phyloP scores from a whole-genome alignment of 139 green algal species.

The Yamagishiella unicocca region DNA sequence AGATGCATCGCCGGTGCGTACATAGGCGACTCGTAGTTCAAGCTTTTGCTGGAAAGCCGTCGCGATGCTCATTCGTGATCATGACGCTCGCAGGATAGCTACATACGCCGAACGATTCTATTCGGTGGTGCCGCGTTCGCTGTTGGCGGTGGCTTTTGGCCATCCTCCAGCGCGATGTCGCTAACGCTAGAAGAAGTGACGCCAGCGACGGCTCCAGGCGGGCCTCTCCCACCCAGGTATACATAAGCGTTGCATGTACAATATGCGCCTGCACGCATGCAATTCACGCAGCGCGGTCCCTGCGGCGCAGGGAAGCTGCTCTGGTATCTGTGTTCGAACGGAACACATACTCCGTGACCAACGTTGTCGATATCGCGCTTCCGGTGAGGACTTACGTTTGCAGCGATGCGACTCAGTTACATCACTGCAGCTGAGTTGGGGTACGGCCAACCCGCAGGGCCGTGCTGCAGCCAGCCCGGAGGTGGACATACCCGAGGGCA shows the following conservation, averaged over 20 bases:
- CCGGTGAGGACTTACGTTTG: conserved; percentile 40
- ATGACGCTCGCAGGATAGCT: neutral
- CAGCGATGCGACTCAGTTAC: neutral
- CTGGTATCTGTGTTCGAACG: conserved; percentile 75
- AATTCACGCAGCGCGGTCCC: too few relatives aligned
- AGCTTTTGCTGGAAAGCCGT: too few relatives aligned
- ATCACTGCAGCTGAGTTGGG: neutral
- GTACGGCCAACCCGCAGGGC: neutral
- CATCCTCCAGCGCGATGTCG: neutral
- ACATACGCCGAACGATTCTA: neutral
- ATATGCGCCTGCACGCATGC: too few relatives aligned
- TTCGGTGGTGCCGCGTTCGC: neutral
- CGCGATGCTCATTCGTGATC: neutral
- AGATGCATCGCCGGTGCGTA: too few relatives aligned
- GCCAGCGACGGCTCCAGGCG: conserved; percentile 13
- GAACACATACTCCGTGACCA: conserved; percentile 70
- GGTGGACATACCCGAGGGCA: conserved; percentile 79
- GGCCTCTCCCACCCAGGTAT: conserved; percentile 18
- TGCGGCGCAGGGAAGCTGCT: conserved; percentile 73
- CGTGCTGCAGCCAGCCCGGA: conserved; percentile 30
- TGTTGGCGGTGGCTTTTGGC: neutral
- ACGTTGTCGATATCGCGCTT: conserved; percentile 81
- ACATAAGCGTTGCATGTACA: too few relatives aligned
- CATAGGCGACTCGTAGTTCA: too few relatives aligned
- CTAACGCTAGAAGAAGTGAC: conserved; percentile 55